phyloP scores from a whole-genome alignment of 495 filamentous ascomycete species.

The Saxophila tyrrhenica region DNA sequence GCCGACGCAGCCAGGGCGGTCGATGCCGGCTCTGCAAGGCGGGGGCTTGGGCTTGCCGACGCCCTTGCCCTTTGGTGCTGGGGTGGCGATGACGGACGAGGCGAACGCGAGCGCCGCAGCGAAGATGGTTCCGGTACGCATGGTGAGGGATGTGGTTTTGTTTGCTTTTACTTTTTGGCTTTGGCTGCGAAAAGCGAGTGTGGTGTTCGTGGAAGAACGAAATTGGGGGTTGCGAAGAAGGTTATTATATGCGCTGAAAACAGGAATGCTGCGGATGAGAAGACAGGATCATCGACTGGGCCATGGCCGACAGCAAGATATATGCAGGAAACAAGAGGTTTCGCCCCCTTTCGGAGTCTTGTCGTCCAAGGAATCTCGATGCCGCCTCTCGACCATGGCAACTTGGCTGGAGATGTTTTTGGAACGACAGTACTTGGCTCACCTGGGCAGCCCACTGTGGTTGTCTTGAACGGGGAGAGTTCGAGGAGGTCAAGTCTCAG shows the following conservation, averaged over 20 bases:
- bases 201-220: neutral
- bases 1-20: neutral
- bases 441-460: neutral
- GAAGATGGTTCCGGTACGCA: neutral
- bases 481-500: neutral
- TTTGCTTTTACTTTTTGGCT: neutral
- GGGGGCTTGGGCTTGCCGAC: neutral
- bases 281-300: neutral
- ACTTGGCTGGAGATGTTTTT: neutral
- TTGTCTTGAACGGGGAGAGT: neutral
- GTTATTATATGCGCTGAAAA: neutral
- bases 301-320: neutral
- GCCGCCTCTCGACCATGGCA: neutral
- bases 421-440: neutral
- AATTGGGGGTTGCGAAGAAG: neutral
- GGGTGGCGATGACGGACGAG: neutral
- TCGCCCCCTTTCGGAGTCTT: neutral
- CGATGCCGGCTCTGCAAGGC: neutral
- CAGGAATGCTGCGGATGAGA: neutral
- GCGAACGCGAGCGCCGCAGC: neutral
- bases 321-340: neutral
- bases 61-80: neutral
- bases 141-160: neutral
- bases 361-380: neutral
- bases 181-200: neutral